Conservation (phyloP, 1,139 yeast genomes). For the Protomyces gravidus region DNA sequence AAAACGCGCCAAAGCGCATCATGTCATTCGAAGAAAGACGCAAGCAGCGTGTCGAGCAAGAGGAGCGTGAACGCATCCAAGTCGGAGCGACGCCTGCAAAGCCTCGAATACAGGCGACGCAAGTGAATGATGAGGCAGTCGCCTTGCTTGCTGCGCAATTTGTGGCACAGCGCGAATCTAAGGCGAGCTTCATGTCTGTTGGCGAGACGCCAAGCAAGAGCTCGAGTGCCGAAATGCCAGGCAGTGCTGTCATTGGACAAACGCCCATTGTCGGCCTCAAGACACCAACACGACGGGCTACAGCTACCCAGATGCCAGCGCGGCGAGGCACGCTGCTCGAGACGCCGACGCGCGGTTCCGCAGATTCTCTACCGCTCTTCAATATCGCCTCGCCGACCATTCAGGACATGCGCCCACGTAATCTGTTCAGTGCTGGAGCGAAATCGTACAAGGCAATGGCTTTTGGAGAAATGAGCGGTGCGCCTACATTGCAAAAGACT, state of each 20-base stretch:
- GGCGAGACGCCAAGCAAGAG: slow-evolving; percentile 17
- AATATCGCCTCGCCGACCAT: background rate
- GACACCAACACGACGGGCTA: background rate
- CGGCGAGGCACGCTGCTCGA: background rate
- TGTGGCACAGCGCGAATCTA: slow-evolving; percentile 4
- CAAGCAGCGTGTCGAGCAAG: slow-evolving; percentile 4
- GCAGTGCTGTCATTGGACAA: background rate
- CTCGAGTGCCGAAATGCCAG: too few relatives aligned
- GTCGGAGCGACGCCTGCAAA: slow-evolving; percentile 23
- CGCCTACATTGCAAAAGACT: background rate
- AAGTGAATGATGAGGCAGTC: background rate
- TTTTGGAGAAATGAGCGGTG: background rate
- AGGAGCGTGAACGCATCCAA: slow-evolving; percentile 14
- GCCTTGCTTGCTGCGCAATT: background rate
- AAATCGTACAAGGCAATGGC: background rate
- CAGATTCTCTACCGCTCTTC: background rate
- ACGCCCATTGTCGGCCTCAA: background rate
- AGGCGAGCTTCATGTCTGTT: slow-evolving; percentile 20
- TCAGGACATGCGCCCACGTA: background rate
- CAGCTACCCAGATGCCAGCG: background rate
- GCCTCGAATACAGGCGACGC: background rate
- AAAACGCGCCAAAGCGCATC: background rate
- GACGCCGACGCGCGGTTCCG: background rate
- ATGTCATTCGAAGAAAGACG: slow-evolving; percentile 14
- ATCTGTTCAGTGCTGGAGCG: background rate